Evolutionary conservation across 179 eudicot species (phyloP), one percentile per base, ranked within the genome.

Genomic region (Corrigiola litoralis): DNA sequence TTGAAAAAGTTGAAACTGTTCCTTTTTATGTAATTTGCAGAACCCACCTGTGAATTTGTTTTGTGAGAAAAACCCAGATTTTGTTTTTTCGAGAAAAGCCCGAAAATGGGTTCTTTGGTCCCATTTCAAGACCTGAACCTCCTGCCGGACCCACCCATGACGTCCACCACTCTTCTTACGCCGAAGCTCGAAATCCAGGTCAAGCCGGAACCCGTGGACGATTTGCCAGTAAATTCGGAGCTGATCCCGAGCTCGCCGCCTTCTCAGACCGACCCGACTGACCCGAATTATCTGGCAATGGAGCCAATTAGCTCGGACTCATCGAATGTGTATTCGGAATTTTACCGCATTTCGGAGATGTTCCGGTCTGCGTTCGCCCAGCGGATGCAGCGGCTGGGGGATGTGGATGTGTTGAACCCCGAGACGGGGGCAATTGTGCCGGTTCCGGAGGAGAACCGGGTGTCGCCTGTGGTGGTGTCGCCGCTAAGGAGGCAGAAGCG

Each of bases 41-140:
- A 21, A 6, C 4, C n/a, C 44, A 2, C 36, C 58, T 27, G n/a
- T 20, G 37, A 25, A 37, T 51, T 40, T 41, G 60, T 64, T 21
- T 36, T 28, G 36, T 34, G 24, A 17, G n/a, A n/a, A 50, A 53
- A 29, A 20, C 61, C 70, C 70, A 31, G 2, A 6, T 44, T 3
- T 54, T 54, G 23, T 57, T 57, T 57, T 12, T n/a, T 27, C 28
- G 28, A 0, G 38, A 58, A 17, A 12, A 20, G 8, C 17, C 4
- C 17, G 10, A 42, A 58, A 54, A 85, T 86, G 92, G 89, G 82
- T 24, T 84, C 89, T 16, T 47, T 76, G 2, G 58, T 82, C 31
- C 82, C 85, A 31, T 76, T 75, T 66, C 83, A 37, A 45, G 92
- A 86, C 79, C 89, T 84, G 24, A 84, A 82, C 37, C 82, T 72